A percentile compares a stretch with the other conserved stretches of the same genome.
These are phyloP conservation scores for Colletotrichum chrysophilum DNA, from an alignment of 2,329 filamentous ascomycete species.

Conservation along the genomic window DNA sequence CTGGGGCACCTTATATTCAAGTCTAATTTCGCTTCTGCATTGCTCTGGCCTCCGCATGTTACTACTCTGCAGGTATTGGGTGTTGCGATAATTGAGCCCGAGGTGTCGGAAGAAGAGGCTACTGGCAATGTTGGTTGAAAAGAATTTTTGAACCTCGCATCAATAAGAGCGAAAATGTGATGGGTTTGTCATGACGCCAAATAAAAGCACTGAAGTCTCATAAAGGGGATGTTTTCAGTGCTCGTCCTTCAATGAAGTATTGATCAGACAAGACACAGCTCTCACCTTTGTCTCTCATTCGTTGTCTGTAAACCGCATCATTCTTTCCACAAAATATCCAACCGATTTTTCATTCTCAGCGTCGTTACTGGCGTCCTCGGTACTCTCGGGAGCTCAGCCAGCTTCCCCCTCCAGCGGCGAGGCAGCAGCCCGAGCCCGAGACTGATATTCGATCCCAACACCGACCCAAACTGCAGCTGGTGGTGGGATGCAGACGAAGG, in stretches of 20 bases:
- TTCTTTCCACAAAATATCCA: no score
- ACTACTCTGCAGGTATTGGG: not conserved
- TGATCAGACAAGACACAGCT: no score
- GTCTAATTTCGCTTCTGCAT: not conserved
- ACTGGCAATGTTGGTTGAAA: not conserved
- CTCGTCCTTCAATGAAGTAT: not conserved
- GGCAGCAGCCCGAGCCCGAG: no score
- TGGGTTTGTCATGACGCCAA: not conserved
- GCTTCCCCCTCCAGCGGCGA: no score
- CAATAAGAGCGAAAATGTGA: not conserved
- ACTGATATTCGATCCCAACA: no score
- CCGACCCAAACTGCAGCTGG: no score
- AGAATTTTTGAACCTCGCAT: not conserved
- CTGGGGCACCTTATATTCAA: not conserved
- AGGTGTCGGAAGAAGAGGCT: not conserved
- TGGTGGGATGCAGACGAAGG: no score
- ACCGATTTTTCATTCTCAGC: no score
- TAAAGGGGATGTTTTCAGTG: not conserved
- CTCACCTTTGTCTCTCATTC: no score
- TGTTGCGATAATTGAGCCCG: not conserved
- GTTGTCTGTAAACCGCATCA: rapidly evolving
- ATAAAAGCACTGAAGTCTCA: not conserved
- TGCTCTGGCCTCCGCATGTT: not conserved
- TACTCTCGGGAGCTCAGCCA: no score
- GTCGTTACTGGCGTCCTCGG: no score